phyloP scores from a whole-genome alignment of 345 rosid species.

The Populus ilicifolia region DNA sequence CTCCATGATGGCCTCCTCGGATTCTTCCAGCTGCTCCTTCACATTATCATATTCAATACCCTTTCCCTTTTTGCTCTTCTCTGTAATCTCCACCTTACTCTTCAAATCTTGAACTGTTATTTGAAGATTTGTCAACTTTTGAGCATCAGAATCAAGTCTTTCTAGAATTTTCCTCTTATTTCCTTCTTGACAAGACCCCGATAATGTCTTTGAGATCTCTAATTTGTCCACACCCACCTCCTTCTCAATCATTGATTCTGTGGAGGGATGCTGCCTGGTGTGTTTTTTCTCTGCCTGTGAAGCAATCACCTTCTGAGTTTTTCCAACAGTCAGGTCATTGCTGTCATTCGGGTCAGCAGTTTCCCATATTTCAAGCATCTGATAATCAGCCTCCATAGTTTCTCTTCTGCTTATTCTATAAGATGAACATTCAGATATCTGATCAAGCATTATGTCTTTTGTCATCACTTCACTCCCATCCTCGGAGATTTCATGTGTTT shows the following conservation, averaged over 20 bases:
- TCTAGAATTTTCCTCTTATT: conserved; percentile 69
- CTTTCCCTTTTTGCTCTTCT: conserved; percentile 56
- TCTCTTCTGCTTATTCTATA: conserved; percentile 70
- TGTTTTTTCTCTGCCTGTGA: conserved; percentile 30
- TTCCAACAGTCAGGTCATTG: conserved; percentile 46
- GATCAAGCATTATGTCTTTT: conserved; percentile 93
- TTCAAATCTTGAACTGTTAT: conserved; percentile 72
- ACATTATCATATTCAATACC: conserved; percentile 58
- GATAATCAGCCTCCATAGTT: conserved; percentile 47
- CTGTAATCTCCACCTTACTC: conserved; percentile 63
- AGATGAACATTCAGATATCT: conserved; percentile 78
- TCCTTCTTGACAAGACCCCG: conserved; percentile 53
- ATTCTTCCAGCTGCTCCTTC: conserved; percentile 78
- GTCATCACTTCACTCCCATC: conserved; percentile 62
- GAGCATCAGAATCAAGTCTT: conserved; percentile 84
- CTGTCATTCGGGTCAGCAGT: conserved; percentile 38
- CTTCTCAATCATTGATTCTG: conserved; percentile 57
- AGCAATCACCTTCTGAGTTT: conserved; percentile 28
- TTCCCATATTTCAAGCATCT: conserved; percentile 57
- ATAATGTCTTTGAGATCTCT: conserved; percentile 58
- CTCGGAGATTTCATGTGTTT: conserved; percentile 40
- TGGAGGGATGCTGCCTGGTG: conserved; percentile 39
- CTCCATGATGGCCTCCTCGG: conserved; percentile 59
- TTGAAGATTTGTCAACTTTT: conserved; percentile 78
- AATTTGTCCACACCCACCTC: conserved; percentile 67